Percentiles rank a stretch among this genome's conserved stretches.
Evolutionary conservation across 345 rosid genomes (phyloP).

Genomic region (Euphorbia tirucalli): DNA sequence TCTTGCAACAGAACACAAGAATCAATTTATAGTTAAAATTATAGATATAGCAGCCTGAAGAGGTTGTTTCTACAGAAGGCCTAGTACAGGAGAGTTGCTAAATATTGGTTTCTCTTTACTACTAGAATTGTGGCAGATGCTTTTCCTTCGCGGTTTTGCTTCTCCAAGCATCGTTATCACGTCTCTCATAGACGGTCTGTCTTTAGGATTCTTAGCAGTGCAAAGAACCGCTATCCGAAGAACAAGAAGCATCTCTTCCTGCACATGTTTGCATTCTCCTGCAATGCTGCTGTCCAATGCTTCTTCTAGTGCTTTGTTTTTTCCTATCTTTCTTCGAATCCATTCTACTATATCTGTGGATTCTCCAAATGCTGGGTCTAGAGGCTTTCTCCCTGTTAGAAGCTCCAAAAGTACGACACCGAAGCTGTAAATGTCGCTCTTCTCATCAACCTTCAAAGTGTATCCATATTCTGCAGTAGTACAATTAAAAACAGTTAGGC

Average conservation of each 20-base stretch:
- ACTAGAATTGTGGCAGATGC: slow-evolving; percentile 42
- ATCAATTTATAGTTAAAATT: neutral
- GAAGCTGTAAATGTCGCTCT: slow-evolving; percentile 81
- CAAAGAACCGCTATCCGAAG: slow-evolving; percentile 70
- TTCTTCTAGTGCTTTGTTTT: slow-evolving; percentile 46
- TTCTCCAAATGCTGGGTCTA: slow-evolving; percentile 76
- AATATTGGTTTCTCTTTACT: slow-evolving; percentile 54
- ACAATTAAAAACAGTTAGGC: too few relatives aligned
- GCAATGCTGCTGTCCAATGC: slow-evolving; percentile 68
- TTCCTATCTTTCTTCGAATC: slow-evolving; percentile 52
- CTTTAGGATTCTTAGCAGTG: slow-evolving; percentile 78
- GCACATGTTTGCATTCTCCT: slow-evolving; percentile 71
- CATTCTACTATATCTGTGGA: slow-evolving; percentile 68
- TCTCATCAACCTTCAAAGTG: slow-evolving; percentile 76
- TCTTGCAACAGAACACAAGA: slow-evolving; percentile 17
- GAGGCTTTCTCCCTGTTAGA: slow-evolving; percentile 74
- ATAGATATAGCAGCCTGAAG: neutral
- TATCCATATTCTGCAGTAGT: slow-evolving; percentile 71
- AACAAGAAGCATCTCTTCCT: slow-evolving; percentile 81
- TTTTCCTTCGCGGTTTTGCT: slow-evolving; percentile 87
- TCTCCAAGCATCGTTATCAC: slow-evolving; percentile 78
- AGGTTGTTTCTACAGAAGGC: slow-evolving; percentile 41
- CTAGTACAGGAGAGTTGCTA: slow-evolving; percentile 53
- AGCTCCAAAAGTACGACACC: slow-evolving; percentile 82
- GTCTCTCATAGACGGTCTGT: slow-evolving; percentile 84